These are phyloP conservation scores for Vitis hybrid DNA, from an alignment of 177 flowering plant species.

Conservation along the genomic window DNA sequence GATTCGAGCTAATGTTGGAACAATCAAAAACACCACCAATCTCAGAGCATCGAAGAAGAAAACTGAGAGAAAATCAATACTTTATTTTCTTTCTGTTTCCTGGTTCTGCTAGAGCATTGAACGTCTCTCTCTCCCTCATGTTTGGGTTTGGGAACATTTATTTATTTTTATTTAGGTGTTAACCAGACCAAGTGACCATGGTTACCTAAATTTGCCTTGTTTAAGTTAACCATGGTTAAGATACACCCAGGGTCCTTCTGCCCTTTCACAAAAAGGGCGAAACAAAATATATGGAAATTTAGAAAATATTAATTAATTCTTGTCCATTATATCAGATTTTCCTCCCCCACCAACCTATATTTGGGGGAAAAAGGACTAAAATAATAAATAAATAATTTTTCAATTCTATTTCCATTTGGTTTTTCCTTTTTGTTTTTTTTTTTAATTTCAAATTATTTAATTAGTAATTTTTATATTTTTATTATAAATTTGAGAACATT, in stretches of 20 bases:
- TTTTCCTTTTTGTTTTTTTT: too few relatives aligned
- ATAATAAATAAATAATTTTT: too few relatives aligned
- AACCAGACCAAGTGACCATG: constrained; percentile 10
- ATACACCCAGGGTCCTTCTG: not conserved
- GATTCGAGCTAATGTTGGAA: constrained; percentile 24
- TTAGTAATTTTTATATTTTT: too few relatives aligned
- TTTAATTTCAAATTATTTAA: too few relatives aligned
- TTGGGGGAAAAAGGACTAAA: too few relatives aligned
- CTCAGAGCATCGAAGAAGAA: constrained; percentile 25
- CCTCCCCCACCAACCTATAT: too few relatives aligned
- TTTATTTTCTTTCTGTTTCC: constrained; percentile 1
- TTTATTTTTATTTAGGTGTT: not conserved
- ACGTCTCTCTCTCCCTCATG: constrained; percentile 16
- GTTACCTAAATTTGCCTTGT: constrained; percentile 7
- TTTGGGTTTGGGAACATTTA: constrained; percentile 4
- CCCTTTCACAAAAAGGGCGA: too few relatives aligned
- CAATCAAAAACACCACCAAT: constrained; percentile 26
- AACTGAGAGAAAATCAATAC: constrained; percentile 12
- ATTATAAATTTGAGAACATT: too few relatives aligned
- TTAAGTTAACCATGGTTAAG: constrained; percentile 15
- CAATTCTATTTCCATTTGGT: too few relatives aligned
- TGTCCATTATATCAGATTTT: too few relatives aligned
- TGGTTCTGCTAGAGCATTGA: constrained; percentile 11
- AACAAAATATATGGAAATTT: too few relatives aligned
- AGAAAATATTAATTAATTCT: too few relatives aligned